Conservation (phyloP, 148 eudicot genomes). For the Polygonum maritimum region DNA sequence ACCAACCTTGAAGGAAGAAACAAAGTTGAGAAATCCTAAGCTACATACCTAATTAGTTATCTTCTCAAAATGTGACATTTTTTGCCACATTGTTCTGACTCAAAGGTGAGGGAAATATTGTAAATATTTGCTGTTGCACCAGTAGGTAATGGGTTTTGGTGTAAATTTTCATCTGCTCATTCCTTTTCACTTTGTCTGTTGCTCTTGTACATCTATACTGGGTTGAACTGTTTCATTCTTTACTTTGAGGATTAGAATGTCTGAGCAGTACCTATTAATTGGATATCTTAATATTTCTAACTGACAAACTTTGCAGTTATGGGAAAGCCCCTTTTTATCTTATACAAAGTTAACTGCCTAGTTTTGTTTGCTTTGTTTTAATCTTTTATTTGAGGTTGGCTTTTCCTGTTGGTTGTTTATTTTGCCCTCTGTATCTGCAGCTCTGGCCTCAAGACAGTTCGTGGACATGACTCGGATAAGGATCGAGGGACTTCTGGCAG, state of each 20-base stretch:
- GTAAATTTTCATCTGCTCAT: background rate
- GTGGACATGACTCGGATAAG: slow-evolving; percentile 91
- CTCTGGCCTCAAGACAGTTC: slow-evolving; percentile 90
- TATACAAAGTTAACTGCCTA: background rate
- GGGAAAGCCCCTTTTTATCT: background rate
- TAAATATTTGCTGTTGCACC: background rate
- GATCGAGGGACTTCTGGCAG: slow-evolving; percentile 92
- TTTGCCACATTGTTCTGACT: background rate
- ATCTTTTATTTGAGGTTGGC: background rate
- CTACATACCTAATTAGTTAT: background rate
- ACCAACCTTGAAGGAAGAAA: background rate
- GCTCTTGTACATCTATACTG: background rate
- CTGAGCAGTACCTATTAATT: background rate
- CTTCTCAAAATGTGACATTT: background rate
- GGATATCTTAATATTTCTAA: background rate
- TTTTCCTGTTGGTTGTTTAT: background rate
- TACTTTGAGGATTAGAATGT: background rate
- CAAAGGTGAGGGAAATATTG: background rate
- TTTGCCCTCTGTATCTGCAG: slow-evolving; percentile 26
- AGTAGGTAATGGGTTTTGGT: background rate
- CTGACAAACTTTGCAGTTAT: background rate
- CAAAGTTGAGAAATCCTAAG: background rate
- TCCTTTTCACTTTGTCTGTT: background rate
- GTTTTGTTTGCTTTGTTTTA: background rate
- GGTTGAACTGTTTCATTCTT: background rate